Evolutionary conservation across 441 rosid genomes (phyloP).

Genomic region (Adansonia rubrostipa): DNA sequence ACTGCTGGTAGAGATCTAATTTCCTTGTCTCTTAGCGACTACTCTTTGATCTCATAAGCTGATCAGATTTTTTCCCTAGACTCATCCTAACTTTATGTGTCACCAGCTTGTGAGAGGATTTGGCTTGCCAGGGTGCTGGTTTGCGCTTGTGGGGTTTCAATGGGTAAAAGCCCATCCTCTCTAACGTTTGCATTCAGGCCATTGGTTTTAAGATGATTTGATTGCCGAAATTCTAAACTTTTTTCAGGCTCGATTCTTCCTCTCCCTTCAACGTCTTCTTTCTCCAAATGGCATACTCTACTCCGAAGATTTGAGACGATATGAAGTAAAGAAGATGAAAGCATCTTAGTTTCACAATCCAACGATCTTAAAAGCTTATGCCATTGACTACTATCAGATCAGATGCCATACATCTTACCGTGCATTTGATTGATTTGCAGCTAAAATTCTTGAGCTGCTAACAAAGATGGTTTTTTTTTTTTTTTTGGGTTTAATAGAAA

Average conservation of each 20-base stretch:
- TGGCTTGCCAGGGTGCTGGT: constrained; percentile 59
- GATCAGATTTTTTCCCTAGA: background rate
- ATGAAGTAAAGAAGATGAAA: constrained; percentile 43
- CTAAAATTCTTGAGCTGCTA: background rate
- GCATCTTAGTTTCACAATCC: constrained; percentile 36
- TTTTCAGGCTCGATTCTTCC: constrained; percentile 35
- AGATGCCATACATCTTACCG: background rate
- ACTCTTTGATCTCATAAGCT: background rate
- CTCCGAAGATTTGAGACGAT: constrained; percentile 36
- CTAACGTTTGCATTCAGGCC: background rate
- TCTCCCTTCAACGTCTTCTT: constrained; percentile 36
- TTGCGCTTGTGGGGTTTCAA: constrained; percentile 46
- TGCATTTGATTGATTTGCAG: background rate
- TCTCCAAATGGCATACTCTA: constrained; percentile 50
- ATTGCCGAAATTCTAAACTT: background rate
- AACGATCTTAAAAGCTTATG: background rate
- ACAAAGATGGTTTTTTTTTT: background rate
- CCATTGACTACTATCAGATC: background rate
- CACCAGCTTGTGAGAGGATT: constrained; percentile 53
- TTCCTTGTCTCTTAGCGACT: background rate
- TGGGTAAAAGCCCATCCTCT: constrained; percentile 39
- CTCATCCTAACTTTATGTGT: constrained; percentile 8
- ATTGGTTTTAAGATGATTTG: constrained; percentile 9
- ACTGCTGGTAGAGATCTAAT: constrained; percentile 51
- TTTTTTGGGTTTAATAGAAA: background rate